Evolutionary conservation across 2,329 filamentous ascomycete genomes (phyloP).

Genomic region (Exophiala xenobiotica): DNA sequence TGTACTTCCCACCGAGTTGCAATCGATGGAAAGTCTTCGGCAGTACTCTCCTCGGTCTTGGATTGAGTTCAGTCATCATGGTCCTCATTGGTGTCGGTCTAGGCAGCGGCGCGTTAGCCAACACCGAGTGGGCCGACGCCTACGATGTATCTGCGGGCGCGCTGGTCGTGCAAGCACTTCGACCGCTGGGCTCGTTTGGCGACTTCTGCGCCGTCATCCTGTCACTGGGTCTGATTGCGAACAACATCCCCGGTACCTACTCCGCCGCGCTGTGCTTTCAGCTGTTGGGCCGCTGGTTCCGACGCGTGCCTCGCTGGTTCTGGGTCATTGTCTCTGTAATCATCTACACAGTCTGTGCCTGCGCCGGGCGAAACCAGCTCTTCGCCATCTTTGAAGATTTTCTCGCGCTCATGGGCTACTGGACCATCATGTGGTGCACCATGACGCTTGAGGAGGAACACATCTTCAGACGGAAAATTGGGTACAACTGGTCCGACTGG

Average conservation of each 20-base stretch:
- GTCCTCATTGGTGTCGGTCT: conserved; percentile 64
- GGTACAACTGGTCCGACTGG: neutral
- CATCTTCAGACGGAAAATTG: conserved; percentile 51
- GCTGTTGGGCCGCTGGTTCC: conserved; percentile 60
- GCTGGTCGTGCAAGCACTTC: conserved; percentile 62
- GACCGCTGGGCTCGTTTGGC: conserved; percentile 60
- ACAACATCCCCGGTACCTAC: conserved; percentile 65
- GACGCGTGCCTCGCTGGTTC: conserved; percentile 60
- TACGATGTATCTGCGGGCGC: conserved; percentile 53
- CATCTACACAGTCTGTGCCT: conserved; percentile 63
- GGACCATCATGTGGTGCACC: conserved; percentile 65
- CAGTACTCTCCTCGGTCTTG: conserved; percentile 58
- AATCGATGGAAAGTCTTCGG: conserved; percentile 55
- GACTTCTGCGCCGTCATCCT: conserved; percentile 67
- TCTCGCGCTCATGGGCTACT: conserved; percentile 69
- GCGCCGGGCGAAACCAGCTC: conserved; percentile 61
- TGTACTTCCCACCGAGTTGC: conserved; percentile 60
- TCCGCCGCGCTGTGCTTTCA: conserved; percentile 67
- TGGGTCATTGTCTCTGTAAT: conserved; percentile 64
- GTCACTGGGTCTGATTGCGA: conserved; percentile 63
- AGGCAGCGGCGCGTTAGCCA: conserved; percentile 54
- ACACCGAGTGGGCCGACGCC: conserved; percentile 52
- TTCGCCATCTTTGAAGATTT: conserved; percentile 68
- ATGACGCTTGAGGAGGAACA: conserved; percentile 60
- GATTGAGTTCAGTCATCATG: conserved; percentile 59